Evolutionary conservation across 805 yeast species (phyloP), one percentile per base, ranked within the genome.

Genomic region (Debaryomyces prosopidis): DNA sequence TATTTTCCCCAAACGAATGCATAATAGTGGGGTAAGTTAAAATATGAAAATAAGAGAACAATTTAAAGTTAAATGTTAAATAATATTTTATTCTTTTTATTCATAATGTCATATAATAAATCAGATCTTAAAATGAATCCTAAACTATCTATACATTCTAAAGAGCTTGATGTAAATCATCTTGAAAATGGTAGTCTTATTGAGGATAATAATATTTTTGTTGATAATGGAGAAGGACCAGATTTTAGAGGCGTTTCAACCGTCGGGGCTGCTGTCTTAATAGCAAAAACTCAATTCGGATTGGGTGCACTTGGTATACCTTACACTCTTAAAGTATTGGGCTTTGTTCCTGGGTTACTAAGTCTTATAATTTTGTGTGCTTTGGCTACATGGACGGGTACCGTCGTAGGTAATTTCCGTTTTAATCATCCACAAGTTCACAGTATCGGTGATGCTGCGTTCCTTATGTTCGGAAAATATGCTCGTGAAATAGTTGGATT

Each of bases 281-380:
- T 47, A 20, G 43, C 46, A 33, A 47, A 47, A 31, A 40, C 41
- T 19, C 51, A 47, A 35, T 37, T 47, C 6, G 51, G 51, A 4
- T 44, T 47, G 34, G 51, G 51, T 1, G 41, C 44, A 3, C 40
- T 47, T 16, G 51, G 48, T 15, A 28, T 47, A 30, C 51, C 51
- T 4, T 36, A 26, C 6, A 47, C 51, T 6, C 18, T 47, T 14
- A 23, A 41, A 20, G 44, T 39, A 16, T 45, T 47, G 33, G 51
- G 51, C 9, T 44, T 47, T 32, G 36, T 47, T 1, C 48, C 48
- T 17, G 51, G 51, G 3, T 31, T 47, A 20, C 38, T 47, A 11
- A 35, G 46, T 36, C 48, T 47, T 30, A 31, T 42, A 8, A 41
- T 17, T 3, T 39, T 47, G 15, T 41, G 51, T 44, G 27, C 19